phyloP scores from a whole-genome alignment of 495 filamentous ascomycete genomes.

The Aspergillus haitiensis region DNA sequence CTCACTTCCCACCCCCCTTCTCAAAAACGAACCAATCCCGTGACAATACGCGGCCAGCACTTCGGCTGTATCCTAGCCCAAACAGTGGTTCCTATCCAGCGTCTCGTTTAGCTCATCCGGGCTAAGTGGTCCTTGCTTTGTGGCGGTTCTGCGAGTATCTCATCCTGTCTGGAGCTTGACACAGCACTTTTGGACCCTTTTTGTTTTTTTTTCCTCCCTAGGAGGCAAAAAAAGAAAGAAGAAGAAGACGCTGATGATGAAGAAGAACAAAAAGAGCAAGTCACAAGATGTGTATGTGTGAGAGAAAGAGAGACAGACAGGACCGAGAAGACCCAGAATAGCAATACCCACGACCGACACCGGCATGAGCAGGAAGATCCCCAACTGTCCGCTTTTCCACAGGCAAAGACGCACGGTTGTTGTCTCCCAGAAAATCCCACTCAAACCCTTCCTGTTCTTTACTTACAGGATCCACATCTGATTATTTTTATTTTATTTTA shows the following conservation, averaged over 20 bases:
- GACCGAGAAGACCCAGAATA: constrained; percentile 13
- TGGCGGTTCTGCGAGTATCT: constrained; percentile 26
- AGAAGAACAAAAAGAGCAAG: constrained; percentile 6
- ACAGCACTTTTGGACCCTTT: constrained; percentile 23
- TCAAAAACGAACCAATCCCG: constrained; percentile 18
- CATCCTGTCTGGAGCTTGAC: constrained; percentile 25
- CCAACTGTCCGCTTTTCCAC: constrained; percentile 28
- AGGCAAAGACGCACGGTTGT: constrained; percentile 25
- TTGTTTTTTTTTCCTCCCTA: neutral
- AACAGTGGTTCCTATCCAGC: constrained; percentile 26
- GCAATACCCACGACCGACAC: constrained; percentile 17
- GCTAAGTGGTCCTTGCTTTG: constrained; percentile 31
- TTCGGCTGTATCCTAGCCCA: constrained; percentile 22
- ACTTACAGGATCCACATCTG: constrained; percentile 24
- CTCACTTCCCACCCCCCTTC: constrained; percentile 1
- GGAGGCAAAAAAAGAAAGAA: constrained; percentile 9
- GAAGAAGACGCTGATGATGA: neutral
- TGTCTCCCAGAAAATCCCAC: constrained; percentile 19
- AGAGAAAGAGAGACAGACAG: constrained; percentile 6
- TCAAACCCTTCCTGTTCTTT: constrained; percentile 11
- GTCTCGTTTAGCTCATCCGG: constrained; percentile 26
- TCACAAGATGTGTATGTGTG: neutral
- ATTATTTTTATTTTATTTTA: constrained; percentile 10
- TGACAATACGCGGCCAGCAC: constrained; percentile 4
- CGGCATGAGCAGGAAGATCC: constrained; percentile 2